Conservation (phyloP, 2,329 filamentous ascomycete genomes). For the Talaromyces sp. region DNA sequence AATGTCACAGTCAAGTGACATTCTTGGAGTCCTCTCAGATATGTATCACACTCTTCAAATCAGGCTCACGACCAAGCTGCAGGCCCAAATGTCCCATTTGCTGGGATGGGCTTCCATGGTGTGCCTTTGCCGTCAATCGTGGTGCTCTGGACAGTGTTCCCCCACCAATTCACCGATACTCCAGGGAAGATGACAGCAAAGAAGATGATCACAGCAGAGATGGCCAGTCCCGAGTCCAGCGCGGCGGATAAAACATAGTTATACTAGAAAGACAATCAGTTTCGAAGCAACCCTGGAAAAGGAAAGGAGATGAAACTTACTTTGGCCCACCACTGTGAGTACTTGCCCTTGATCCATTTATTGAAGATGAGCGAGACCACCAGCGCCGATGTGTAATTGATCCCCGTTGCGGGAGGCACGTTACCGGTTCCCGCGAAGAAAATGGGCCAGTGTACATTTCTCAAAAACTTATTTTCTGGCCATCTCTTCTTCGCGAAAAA, state of each 20-base stretch:
- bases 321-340: constrained; percentile 24
- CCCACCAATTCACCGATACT: constrained; percentile 41
- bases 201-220: constrained; percentile 45
- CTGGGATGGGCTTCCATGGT: constrained; percentile 26
- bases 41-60: not conserved
- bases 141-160: constrained; percentile 34
- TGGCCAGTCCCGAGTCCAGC: constrained; percentile 41
- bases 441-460: constrained; percentile 26
- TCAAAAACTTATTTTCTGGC: constrained; percentile 46
- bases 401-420: constrained; percentile 27
- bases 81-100: constrained; percentile 16
- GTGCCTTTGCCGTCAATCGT: constrained; percentile 44
- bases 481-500: constrained; percentile 56
- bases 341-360: constrained; percentile 20
- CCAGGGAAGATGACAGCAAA: constrained; percentile 45
- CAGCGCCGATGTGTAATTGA: constrained; percentile 26
- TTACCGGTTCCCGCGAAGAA: constrained; percentile 28
- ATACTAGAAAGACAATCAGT: constrained; percentile 13
- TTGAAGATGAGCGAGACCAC: constrained; percentile 36
- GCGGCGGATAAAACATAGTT: constrained; percentile 45
- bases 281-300: not conserved
- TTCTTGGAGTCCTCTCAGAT: not conserved
- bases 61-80: constrained; percentile 2
- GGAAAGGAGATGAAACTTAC: not conserved
- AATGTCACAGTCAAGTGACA: not conserved